Base-by-base conservation (phyloP, 1,284 basidiomycete genomes). In the Trametes pubescens region DNA sequence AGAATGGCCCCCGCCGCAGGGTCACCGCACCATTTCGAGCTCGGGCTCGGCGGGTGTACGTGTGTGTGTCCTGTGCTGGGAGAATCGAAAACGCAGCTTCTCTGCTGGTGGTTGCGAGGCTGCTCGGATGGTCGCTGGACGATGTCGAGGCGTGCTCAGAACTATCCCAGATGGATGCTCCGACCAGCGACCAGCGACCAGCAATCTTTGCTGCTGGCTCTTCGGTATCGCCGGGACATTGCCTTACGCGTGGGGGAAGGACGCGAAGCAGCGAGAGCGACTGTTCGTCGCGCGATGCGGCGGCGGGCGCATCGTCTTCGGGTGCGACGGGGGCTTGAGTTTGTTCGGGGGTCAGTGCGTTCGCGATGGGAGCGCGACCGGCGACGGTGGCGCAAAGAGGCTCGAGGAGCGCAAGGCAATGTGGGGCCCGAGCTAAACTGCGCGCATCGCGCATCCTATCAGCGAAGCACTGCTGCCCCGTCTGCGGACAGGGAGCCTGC, bases 361-460 rank as follows among this genome's bases (percentile, higher is more conserved):
- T 21, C 43, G n/a, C 43, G 43, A 47, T 24, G 22, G 44, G 22
- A 32, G 26, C 14, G 40, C 40, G 18, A 43, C 40, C 40, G 40
- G 2, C 37, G 37, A 43, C 40, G 18, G 18, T 43, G 40, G 14
- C 40, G 18, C n/a, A n/a, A n/a, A n/a, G n/a, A n/a, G n/a, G n/a
- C n/a, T n/a, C n/a, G n/a, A n/a, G n/a, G n/a, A n/a, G n/a, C n/a
- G n/a, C n/a, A n/a, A n/a, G 18, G 8, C 9, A 21, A 47, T 18
- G 16, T 22, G 16, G 21, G 7, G 44, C 44, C 22, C 44, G 22
- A 52, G 51, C 51, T 26, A 52, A 52, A 52, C 51, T 26, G 37
- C 14, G 52, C 52, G 37, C 53, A 40, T 46, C 53, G 53, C 53
- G 16, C 53, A 46, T 55, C 53, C 53, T 46, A 55, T 55, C 53